phyloP scores from a whole-genome alignment of 192 early-diverging fungal genomes.

The Polychytrium aggregatum region DNA sequence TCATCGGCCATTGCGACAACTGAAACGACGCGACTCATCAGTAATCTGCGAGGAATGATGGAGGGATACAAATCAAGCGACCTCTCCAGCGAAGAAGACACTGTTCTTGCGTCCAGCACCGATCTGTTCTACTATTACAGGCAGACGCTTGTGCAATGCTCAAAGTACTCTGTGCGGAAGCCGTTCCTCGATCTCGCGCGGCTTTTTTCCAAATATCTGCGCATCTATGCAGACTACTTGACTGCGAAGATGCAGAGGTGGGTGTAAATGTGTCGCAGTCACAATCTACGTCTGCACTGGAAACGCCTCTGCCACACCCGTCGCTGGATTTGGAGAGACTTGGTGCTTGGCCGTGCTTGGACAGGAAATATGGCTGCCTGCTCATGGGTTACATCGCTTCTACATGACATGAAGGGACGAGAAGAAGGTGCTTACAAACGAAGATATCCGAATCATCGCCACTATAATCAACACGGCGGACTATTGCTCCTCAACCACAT shows the following conservation, averaged over 20 bases:
- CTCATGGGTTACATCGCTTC: no score
- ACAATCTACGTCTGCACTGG: no score
- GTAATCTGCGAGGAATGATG: conserved; percentile 52
- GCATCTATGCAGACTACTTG: conserved; percentile 70
- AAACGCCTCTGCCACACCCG: no score
- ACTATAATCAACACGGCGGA: conserved; percentile 89
- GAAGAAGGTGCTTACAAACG: conserved; percentile 43
- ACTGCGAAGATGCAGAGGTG: conserved; percentile 57
- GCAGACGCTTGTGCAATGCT: conserved; percentile 74
- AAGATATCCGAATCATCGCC: conserved; percentile 61
- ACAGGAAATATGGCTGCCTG: no score
- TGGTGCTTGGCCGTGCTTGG: no score
- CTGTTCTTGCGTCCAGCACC: conserved; percentile 74
- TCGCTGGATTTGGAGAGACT: no score
- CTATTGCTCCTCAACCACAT: conserved; percentile 78
- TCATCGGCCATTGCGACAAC: no score
- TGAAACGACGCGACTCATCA: no score
- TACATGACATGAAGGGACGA: no score
- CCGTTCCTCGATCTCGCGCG: conserved; percentile 75
- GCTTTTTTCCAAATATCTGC: conserved; percentile 71
- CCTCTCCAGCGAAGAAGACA: conserved; percentile 37
- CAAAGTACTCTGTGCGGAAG: conserved; percentile 71
- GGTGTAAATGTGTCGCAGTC: no score
- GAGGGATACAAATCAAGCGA: conserved; percentile 33
- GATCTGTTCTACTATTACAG: conserved; percentile 90